These are phyloP conservation scores for Sporothrix brasiliensis DNA, from an alignment of 2,329 filamentous ascomycete species.

Conservation along the genomic window DNA sequence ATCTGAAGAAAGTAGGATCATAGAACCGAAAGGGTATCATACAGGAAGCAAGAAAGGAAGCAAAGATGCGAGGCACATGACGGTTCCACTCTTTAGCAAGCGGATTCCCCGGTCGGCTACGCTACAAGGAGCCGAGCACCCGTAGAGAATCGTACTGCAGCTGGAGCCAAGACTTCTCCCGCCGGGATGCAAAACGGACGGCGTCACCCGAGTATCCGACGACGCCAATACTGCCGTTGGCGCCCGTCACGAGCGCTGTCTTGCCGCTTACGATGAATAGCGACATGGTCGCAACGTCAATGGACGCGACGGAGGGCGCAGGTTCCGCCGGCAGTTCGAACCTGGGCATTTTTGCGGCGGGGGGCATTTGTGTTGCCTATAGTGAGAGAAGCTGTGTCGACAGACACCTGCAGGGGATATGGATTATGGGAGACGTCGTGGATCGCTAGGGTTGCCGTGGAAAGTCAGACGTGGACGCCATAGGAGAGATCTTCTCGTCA, in stretches of 20 bases:
- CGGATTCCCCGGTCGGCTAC: background rate
- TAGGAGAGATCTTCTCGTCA: background rate
- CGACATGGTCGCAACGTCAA: background rate
- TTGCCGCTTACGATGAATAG: conserved; percentile 1
- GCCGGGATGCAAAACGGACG: conserved; percentile 10
- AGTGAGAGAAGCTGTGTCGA: background rate
- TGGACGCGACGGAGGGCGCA: background rate
- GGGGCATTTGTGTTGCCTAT: conserved; percentile 9
- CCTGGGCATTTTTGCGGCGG: conserved; percentile 3
- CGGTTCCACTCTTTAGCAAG: background rate
- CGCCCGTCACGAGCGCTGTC: conserved; percentile 6
- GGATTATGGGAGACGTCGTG: background rate
- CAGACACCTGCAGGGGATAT: too few species aligned
- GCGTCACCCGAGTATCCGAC: background rate
- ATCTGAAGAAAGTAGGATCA: background rate
- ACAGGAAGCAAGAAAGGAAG: background rate
- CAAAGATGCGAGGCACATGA: background rate
- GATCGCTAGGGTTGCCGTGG: background rate
- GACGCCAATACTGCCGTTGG: conserved; percentile 5
- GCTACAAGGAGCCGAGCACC: conserved; percentile 2
- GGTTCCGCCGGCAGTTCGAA: conserved; percentile 6
- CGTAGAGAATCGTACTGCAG: background rate
- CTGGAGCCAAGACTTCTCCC: background rate
- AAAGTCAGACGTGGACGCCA: background rate
- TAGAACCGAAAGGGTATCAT: background rate